Conservation (phyloP, 768 basidiomycete species). For the Hygrocybe coccinea region DNA sequence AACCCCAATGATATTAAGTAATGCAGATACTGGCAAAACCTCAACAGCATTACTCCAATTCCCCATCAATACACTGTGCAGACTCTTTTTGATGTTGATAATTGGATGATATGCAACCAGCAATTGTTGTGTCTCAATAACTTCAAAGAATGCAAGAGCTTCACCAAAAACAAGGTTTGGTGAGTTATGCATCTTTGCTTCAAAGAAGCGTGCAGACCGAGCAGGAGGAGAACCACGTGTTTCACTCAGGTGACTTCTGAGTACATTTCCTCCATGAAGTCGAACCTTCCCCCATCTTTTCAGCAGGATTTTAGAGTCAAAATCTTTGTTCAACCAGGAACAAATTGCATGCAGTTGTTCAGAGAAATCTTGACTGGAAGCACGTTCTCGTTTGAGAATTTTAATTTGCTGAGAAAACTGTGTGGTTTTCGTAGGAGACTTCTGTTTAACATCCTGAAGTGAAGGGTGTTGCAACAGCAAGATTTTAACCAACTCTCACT, state of each 20-base stretch:
- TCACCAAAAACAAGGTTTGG: constrained; percentile 14
- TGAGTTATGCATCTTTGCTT: not conserved
- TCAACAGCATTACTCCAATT: no score
- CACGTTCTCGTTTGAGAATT: not conserved
- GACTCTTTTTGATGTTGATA: no score
- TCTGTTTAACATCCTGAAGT: not conserved
- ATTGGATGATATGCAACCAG: constrained; percentile 9
- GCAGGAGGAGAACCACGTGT: not conserved
- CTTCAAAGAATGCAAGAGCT: constrained; percentile 16
- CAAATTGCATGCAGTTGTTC: constrained; percentile 9
- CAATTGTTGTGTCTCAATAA: not conserved
- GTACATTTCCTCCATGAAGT: constrained; percentile 1
- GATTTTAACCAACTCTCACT: constrained; percentile 19
- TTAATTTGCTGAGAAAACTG: not conserved
- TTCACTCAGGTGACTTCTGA: constrained; percentile 8
- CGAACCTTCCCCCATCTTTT: constrained; percentile 13
- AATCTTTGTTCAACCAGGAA: constrained; percentile 3
- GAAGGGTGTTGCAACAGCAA: constrained; percentile 21
- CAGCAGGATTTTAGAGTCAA: constrained; percentile 6
- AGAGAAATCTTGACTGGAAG: not conserved
- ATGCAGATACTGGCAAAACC: no score
- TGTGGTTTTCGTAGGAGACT: no score
- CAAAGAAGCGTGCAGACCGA: constrained; percentile 12
- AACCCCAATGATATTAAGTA: no score
- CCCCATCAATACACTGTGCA: no score